Evolutionary conservation across 805 yeast genomes (phyloP).

Genomic region (Saturnispora quitensis): DNA sequence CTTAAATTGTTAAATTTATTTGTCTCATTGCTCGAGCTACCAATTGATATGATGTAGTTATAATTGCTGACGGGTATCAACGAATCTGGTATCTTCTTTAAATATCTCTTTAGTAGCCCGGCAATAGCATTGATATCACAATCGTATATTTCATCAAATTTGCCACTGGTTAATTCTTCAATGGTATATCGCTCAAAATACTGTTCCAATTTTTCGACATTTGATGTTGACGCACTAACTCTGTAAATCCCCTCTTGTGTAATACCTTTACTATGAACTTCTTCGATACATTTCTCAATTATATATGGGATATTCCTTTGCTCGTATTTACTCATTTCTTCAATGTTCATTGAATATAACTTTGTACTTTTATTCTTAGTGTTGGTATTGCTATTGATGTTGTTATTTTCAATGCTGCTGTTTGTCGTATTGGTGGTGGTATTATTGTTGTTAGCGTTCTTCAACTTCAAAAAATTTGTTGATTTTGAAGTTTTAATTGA

Average conservation of each 20-base stretch:
- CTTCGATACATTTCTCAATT: constrained; percentile 59
- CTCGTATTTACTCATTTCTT: constrained; percentile 55
- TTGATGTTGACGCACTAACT: constrained; percentile 74
- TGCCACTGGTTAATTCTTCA: constrained; percentile 23
- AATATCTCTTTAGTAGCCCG: constrained; percentile 76
- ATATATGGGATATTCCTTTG: constrained; percentile 57
- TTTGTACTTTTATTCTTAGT: constrained; percentile 5
- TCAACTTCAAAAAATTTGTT: constrained; percentile 34
- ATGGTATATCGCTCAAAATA: constrained; percentile 27
- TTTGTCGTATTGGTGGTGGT: constrained; percentile 13
- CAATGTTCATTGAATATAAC: constrained; percentile 45
- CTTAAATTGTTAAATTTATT: constrained; percentile 36
- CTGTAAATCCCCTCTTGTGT: constrained; percentile 83
- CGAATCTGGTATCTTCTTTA: constrained; percentile 79
- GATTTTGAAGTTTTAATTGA: constrained; percentile 41
- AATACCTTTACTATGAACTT: constrained; percentile 71
- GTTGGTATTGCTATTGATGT: constrained; percentile 12
- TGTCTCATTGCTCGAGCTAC: constrained; percentile 24
- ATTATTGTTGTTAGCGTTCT: constrained; percentile 6
- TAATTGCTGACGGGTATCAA: constrained; percentile 65
- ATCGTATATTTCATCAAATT: constrained; percentile 17
- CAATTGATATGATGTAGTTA: constrained; percentile 52
- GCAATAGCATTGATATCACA: constrained; percentile 79
- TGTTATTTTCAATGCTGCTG: neutral
- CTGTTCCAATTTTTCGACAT: constrained; percentile 37